Conservation (phyloP, 768 basidiomycete species). For the Boletus vinaceobasis region DNA sequence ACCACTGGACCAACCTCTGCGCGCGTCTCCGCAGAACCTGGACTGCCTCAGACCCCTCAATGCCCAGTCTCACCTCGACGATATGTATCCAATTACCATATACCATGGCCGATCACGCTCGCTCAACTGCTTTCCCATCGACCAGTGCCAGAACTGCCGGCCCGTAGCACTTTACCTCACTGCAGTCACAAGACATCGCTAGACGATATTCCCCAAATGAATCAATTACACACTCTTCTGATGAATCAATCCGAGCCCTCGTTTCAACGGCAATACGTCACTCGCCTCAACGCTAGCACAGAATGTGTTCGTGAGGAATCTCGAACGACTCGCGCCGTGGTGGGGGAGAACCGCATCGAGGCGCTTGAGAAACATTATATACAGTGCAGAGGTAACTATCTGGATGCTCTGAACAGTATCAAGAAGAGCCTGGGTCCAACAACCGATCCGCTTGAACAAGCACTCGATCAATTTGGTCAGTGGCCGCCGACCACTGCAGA, state of each 20-base stretch:
- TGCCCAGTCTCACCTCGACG: no score
- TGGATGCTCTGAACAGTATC: not conserved
- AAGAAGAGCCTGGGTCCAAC: slow-evolving; percentile 10
- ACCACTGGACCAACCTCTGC: not conserved
- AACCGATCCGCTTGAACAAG: not conserved
- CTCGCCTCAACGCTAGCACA: not conserved
- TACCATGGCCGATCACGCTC: not conserved
- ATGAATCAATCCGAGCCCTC: no score
- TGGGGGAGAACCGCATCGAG: not conserved
- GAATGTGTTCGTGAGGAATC: not conserved
- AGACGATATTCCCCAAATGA: no score
- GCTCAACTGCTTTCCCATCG: not conserved
- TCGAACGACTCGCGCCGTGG: not conserved
- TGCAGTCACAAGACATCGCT: no score
- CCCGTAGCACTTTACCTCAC: not conserved
- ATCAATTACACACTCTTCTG: not conserved
- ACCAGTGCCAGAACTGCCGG: not conserved
- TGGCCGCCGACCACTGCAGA: slow-evolving; percentile 31
- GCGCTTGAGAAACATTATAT: not conserved
- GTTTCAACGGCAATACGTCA: slow-evolving; percentile 16
- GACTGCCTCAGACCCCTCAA: no score
- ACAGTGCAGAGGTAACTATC: slow-evolving; percentile 1
- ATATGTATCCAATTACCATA: no score
- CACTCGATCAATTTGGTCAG: slow-evolving; percentile 8
- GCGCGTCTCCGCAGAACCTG: no score